Percentiles rank a stretch among this genome's conserved stretches.
phyloP scores from a whole-genome alignment of 2,329 filamentous ascomycete genomes.

The Domatiomyces globalis region DNA sequence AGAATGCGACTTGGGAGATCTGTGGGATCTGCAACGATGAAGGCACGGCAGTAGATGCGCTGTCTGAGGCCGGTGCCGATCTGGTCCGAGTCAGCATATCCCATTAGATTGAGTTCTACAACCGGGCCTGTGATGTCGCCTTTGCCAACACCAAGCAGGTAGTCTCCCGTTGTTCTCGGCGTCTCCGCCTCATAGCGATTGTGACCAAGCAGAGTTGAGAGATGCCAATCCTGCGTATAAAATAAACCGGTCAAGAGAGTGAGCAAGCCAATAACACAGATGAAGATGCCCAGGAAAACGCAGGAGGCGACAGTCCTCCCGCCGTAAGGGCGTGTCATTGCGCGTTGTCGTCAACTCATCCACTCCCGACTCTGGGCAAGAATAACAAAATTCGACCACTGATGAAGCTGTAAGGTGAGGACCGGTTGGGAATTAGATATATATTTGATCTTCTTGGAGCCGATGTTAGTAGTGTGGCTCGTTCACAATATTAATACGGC shows the following conservation, averaged over 20 bases:
- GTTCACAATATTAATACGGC: no score
- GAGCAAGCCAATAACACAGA: neutral
- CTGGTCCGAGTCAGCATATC: conserved; percentile 77
- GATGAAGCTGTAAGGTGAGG: neutral
- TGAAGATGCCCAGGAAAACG: neutral
- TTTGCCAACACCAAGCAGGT: conserved; percentile 55
- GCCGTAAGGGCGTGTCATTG: neutral
- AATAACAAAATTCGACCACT: neutral
- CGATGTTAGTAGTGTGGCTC: no score
- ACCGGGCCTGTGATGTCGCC: conserved; percentile 68
- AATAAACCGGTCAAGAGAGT: neutral
- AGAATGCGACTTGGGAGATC: conserved; percentile 60
- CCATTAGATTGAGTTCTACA: conserved; percentile 81
- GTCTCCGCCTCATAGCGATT: neutral
- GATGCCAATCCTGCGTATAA: neutral
- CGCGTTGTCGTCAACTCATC: neutral
- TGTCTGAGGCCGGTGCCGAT: conserved; percentile 73
- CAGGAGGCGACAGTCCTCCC: neutral
- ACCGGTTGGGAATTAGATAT: no score
- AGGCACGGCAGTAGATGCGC: conserved; percentile 74
- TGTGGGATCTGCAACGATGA: conserved; percentile 61
- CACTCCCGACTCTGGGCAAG: neutral
- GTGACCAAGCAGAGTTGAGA: neutral
- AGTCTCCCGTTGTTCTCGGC: conserved; percentile 26
- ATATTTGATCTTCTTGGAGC: no score